Percentiles rank a stretch among this genome's conserved stretches.
Evolutionary conservation across 352 stramenopile species (phyloP).

Genomic region (Albugo laibachii): DNA sequence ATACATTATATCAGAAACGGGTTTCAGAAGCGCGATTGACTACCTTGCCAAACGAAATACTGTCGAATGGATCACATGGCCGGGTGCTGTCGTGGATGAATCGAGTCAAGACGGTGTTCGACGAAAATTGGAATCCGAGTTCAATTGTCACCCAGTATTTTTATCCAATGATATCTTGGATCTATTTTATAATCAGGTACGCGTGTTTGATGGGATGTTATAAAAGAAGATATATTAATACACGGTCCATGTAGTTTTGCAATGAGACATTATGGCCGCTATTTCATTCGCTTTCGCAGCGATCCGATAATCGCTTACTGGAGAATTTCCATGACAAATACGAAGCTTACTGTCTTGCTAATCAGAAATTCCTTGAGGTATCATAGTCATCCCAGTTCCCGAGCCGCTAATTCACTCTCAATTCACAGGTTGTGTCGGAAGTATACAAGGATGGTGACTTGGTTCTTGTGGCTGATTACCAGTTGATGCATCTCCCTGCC

Average conservation of each 20-base stretch:
- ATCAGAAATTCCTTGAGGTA: conserved; percentile 72
- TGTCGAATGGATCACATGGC: conserved; percentile 83
- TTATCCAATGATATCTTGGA: conserved; percentile 53
- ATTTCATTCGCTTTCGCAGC: conserved; percentile 76
- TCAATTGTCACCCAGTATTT: conserved; percentile 74
- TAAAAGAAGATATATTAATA: background rate
- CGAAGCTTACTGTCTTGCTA: conserved; percentile 73
- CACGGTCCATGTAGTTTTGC: conserved; percentile 34
- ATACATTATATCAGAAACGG: conserved; percentile 38
- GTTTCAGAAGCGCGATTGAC: conserved; percentile 58
- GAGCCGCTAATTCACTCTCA: background rate
- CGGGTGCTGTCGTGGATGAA: conserved; percentile 56
- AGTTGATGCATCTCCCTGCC: conserved; percentile 70
- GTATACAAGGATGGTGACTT: conserved; percentile 73
- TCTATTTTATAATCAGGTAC: conserved; percentile 62
- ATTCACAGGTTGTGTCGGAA: conserved; percentile 26
- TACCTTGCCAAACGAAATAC: conserved; percentile 51
- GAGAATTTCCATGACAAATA: conserved; percentile 78
- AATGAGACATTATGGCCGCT: conserved; percentile 82
- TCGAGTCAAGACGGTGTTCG: conserved; percentile 57
- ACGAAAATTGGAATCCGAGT: conserved; percentile 56
- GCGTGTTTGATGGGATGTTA: background rate
- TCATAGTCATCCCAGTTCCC: conserved; percentile 8
- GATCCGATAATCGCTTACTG: conserved; percentile 38
- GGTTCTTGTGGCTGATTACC: conserved; percentile 79